Evolutionary conservation across 2,329 filamentous ascomycete genomes (phyloP), one percentile per base, ranked within the genome.

Genomic region (Penicillium sp.): DNA sequence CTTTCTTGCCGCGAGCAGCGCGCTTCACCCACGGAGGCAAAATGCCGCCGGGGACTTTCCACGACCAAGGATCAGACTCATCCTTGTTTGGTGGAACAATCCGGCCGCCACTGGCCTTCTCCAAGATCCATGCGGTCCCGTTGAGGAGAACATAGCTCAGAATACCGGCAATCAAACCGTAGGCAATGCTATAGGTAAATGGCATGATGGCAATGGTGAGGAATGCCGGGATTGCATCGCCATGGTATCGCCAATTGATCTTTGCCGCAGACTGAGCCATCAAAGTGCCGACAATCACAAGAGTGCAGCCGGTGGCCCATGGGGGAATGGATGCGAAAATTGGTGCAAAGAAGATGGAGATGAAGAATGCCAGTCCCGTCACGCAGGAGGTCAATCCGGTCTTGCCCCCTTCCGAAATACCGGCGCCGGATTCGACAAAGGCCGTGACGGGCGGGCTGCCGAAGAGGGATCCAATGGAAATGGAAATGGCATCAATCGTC

Each of bases 261-360:
- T 93, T 85, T 12, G 80, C 81, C 9, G 86, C 86, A 1, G 86
- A 79, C 52, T 82, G 79, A 48, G 85, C 82, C 89, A 94, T 94
- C 78, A 94, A 85, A 18, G 84, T 83, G n/a, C 89, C 89, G 46
- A 95, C 88, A 35, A 95, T 82, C 57, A 95, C 78, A 26, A 94
- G 78, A n/a, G 90, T 90, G 65, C 86, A 90, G 41, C 89, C 89
- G 0, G 89, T 95, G 3, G 89, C 89, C 87, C 88, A 94, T 0
- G 88, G 84, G 4, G 89, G 89, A 49, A 94, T 93, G 0, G 86
- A 90, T 8, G 89, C 88, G 63, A 94, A 94, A 48, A 94, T 91
- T 0, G 89, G 89, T 0, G 89, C 88, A 65, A 94, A 94, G 76
- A 94, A 94, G 52, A 94, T 80, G 48, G 86, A 82, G 64, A 94